Evolutionary conservation across 2,329 filamentous ascomycete genomes (phyloP).

Genomic region (Lasiodiplodia hormozganensis): DNA sequence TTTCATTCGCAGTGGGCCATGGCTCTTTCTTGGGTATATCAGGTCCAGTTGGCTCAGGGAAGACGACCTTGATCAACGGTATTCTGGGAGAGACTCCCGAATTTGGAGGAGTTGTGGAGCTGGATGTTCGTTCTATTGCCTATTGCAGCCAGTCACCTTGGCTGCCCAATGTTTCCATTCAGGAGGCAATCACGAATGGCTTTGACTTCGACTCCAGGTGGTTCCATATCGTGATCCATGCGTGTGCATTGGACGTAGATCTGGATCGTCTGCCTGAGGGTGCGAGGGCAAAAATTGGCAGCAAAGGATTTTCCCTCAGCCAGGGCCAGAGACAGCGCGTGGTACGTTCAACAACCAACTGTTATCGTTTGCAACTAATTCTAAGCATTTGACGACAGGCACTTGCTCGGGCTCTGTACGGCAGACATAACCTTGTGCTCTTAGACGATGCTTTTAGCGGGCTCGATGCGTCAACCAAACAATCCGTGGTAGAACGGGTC

Average conservation of each 20-base stretch:
- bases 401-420: constrained; percentile 60
- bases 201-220: constrained; percentile 45
- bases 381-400: constrained; percentile 38
- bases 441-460: constrained; percentile 61
- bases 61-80: constrained; percentile 50
- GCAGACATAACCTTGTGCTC: constrained; percentile 55
- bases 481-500: constrained; percentile 56
- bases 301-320: constrained; percentile 59
- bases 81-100: constrained; percentile 46
- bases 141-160: constrained; percentile 48
- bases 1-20: no score
- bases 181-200: constrained; percentile 45
- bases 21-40: no score
- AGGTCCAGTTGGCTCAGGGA: constrained; percentile 43
- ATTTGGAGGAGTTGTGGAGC: constrained; percentile 40
- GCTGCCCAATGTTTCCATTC: constrained; percentile 47
- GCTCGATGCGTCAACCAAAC: constrained; percentile 57
- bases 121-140: constrained; percentile 44
- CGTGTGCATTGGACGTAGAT: constrained; percentile 46
- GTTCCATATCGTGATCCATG: constrained; percentile 45
- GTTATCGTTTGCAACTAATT: not conserved
- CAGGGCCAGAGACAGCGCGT: constrained; percentile 62
- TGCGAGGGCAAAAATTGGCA: constrained; percentile 56
- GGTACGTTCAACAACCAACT: constrained; percentile 30
- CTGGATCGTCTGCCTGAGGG: constrained; percentile 42